A percentile compares a stretch with the other conserved stretches of the same genome.
phyloP scores from a whole-genome alignment of 2,329 filamentous ascomycete species.

The Chaetomium olivaceum region DNA sequence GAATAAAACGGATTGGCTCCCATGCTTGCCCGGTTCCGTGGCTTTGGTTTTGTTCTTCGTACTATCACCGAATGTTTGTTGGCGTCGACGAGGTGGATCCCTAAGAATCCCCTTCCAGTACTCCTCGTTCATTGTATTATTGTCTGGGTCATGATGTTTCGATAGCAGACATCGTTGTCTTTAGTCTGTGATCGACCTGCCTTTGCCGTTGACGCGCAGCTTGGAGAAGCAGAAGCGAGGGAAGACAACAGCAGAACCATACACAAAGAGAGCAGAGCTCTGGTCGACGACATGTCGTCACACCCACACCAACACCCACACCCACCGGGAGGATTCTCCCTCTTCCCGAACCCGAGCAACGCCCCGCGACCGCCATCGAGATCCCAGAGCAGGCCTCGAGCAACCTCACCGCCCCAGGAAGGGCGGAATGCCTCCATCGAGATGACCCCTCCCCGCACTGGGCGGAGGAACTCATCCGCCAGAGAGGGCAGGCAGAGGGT shows the following conservation, averaged over 20 bases:
- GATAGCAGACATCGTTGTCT: conserved; percentile 27
- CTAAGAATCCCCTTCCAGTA: neutral
- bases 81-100: conserved; percentile 5
- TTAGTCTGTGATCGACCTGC: conserved; percentile 19
- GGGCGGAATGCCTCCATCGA: conserved; percentile 29
- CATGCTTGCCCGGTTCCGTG: conserved; percentile 20
- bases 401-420: conserved; percentile 43
- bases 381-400: conserved; percentile 44
- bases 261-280: conserved; percentile 17
- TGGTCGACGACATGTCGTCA: conserved; percentile 40
- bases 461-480: conserved; percentile 38
- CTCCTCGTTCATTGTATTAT: neutral
- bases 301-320: conserved; percentile 14
- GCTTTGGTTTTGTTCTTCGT: conserved; percentile 9
- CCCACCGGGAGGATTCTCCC: conserved; percentile 53
- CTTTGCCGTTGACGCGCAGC: conserved; percentile 14
- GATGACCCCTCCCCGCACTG: conserved; percentile 37
- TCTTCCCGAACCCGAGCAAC: conserved; percentile 55
- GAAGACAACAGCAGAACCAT: neutral
- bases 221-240: conserved; percentile 1
- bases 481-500: conserved; percentile 39
- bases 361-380: conserved; percentile 45
- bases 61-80: conserved; percentile 12
- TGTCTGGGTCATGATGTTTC: conserved; percentile 31
- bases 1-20: conserved; percentile 32